These are phyloP conservation scores for Eucalyptus coolabah DNA, from an alignment of 345 rosid species.

Conservation along the genomic window DNA sequence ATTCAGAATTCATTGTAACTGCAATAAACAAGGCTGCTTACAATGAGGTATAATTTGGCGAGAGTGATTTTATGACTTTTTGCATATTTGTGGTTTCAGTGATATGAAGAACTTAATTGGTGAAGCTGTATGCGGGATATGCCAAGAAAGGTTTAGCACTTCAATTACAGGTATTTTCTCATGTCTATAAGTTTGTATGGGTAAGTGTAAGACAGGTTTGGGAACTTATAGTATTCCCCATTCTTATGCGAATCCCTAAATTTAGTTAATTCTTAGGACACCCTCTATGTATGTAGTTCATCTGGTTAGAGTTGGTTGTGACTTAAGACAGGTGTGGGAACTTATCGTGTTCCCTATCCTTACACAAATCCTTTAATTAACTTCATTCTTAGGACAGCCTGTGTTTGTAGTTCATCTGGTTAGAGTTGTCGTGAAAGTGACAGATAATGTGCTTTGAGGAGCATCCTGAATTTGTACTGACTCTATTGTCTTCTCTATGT, in stretches of 20 bases:
- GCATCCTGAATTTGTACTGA: background rate
- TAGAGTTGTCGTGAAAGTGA: background rate
- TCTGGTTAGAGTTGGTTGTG: no score
- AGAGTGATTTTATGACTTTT: no score
- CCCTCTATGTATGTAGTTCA: background rate
- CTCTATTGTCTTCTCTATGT: background rate
- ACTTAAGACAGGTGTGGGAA: no score
- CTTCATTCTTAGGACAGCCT: background rate
- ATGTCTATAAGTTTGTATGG: background rate
- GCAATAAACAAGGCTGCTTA: no score
- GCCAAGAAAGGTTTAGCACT: conserved; percentile 85
- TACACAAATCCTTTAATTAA: no score
- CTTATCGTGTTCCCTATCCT: no score
- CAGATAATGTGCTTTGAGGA: background rate
- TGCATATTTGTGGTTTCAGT: conserved; percentile 19
- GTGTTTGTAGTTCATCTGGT: background rate
- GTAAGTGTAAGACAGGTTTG: background rate
- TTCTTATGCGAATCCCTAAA: accelerated
- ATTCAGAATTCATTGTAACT: no score
- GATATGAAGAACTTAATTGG: conserved; percentile 88
- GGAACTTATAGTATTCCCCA: background rate
- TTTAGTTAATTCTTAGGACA: background rate
- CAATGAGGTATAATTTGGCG: no score
- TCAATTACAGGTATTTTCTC: conserved; percentile 54
- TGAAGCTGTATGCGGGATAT: conserved; percentile 66